Evolutionary conservation across 768 basidiomycete genomes (phyloP).

Genomic region (Cytidiella melzeri): DNA sequence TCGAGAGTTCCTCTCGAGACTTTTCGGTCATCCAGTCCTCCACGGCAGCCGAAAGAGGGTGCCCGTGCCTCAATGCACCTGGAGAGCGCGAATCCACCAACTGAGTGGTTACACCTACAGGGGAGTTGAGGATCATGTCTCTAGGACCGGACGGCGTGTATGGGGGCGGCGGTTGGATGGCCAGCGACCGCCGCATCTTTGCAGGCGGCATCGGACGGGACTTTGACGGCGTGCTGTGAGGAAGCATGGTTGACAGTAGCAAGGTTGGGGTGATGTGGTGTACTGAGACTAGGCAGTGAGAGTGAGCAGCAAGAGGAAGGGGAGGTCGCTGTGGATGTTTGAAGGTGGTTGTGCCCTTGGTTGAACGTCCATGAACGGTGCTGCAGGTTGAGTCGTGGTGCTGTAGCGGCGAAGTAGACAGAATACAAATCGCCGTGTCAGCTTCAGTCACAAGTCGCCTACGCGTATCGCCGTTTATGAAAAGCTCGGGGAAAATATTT

Average conservation of each 20-base stretch:
- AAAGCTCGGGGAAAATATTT: too few species aligned
- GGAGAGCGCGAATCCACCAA: constrained; percentile 18
- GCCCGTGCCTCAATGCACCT: constrained; percentile 19
- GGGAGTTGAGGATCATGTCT: constrained; percentile 31
- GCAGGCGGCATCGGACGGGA: constrained; percentile 70
- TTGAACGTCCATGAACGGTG: too few species aligned
- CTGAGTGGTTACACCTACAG: constrained; percentile 33
- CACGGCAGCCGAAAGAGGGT: constrained; percentile 13
- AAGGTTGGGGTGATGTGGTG: constrained; percentile 1
- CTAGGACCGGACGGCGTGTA: constrained; percentile 37
- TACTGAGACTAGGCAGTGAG: not conserved
- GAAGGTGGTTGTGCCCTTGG: too few species aligned
- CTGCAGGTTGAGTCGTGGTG: too few species aligned
- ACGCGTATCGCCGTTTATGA: too few species aligned
- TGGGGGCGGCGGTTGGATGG: constrained; percentile 44
- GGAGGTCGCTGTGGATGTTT: too few species aligned
- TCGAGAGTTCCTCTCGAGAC: constrained; percentile 69
- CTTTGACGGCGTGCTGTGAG: constrained; percentile 29
- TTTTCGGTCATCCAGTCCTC: constrained; percentile 54
- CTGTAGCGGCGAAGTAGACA: too few species aligned
- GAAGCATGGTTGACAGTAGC: constrained; percentile 33
- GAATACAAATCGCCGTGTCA: too few species aligned
- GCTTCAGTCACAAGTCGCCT: too few species aligned
- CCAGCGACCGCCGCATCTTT: constrained; percentile 40
- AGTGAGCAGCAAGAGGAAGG: too few species aligned